Evolutionary conservation across 306 rosid genomes (phyloP).

Genomic region (Glycyrrhiza uralensis): DNA sequence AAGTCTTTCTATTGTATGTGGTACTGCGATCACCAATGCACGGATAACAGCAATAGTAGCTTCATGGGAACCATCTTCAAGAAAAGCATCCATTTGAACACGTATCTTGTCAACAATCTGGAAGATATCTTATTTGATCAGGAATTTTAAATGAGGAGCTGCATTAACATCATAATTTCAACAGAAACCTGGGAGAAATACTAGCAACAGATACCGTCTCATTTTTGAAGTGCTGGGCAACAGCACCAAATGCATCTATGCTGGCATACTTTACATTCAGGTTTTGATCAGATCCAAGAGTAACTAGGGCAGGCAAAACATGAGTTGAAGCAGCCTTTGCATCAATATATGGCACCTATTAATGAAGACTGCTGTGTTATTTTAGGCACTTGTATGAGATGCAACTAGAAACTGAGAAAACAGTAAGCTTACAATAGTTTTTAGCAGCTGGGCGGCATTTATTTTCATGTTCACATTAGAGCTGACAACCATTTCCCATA

Average conservation of each 20-base stretch:
- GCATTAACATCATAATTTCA: slow-evolving; percentile 20
- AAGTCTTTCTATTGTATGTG: slow-evolving; percentile 83
- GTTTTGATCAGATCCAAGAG: slow-evolving; percentile 92
- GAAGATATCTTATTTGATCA: slow-evolving; percentile 26
- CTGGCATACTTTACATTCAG: slow-evolving; percentile 91
- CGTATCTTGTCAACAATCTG: slow-evolving; percentile 98
- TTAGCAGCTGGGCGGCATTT: slow-evolving; percentile 78
- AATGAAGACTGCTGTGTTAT: slow-evolving; percentile 17
- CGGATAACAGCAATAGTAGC: slow-evolving; percentile 87
- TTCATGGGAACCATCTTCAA: slow-evolving; percentile 98
- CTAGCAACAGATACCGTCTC: slow-evolving; percentile 59
- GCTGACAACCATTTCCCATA: slow-evolving; percentile 99
- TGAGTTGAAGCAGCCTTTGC: slow-evolving; percentile 91
- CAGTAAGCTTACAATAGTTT: slow-evolving; percentile 66
- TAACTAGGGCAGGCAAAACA: slow-evolving; percentile 89
- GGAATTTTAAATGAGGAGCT: slow-evolving; percentile 15
- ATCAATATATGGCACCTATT: slow-evolving; percentile 76
- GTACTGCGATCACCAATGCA: slow-evolving; percentile 88
- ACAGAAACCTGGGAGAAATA: slow-evolving; percentile 25
- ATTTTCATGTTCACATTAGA: slow-evolving; percentile 70
- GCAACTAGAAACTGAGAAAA: slow-evolving; percentile 30
- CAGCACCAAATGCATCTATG: slow-evolving; percentile 93
- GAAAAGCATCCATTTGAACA: slow-evolving; percentile 98
- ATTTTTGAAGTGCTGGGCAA: slow-evolving; percentile 86
- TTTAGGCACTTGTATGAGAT: slow-evolving; percentile 24